Conservation (phyloP, 192 early-diverging fungal genomes). For the Phycomyces blakesleeanus region DNA sequence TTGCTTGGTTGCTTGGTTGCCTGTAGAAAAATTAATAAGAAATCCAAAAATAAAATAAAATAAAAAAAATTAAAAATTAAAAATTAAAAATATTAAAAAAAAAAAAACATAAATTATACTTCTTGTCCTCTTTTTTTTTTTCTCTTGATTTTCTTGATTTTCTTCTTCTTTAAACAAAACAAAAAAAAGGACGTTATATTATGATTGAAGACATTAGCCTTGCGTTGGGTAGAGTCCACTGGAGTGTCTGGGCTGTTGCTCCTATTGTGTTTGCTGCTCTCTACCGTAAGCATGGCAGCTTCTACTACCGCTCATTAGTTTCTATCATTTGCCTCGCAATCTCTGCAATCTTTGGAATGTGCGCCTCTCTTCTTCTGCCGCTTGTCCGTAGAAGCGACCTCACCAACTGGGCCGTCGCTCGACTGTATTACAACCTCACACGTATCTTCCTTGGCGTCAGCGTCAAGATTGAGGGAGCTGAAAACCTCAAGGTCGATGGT, state of each 20-base stretch:
- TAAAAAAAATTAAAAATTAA: too few relatives aligned
- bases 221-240: not conserved
- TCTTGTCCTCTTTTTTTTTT: too few relatives aligned
- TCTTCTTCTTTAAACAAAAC: too few relatives aligned
- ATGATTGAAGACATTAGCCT: not conserved
- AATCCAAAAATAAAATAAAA: too few relatives aligned
- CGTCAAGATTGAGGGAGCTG: constrained; percentile 56
- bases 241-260: constrained; percentile 8
- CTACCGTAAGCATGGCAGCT: constrained; percentile 9
- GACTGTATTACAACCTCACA: constrained; percentile 47
- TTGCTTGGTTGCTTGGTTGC: too few relatives aligned
- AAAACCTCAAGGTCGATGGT: constrained; percentile 45
- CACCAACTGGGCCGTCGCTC: constrained; percentile 62
- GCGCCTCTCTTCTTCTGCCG: constrained; percentile 42
- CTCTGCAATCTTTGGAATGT: constrained; percentile 10
- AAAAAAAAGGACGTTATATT: too few relatives aligned
- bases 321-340: not conserved
- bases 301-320: constrained; percentile 5
- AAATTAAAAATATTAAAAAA: too few relatives aligned
- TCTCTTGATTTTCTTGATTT: too few relatives aligned
- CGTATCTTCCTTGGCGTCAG: constrained; percentile 55
- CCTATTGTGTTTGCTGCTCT: constrained; percentile 12
- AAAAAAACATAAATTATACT: too few relatives aligned
- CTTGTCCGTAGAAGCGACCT: constrained; percentile 50
- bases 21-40: too few relatives aligned